Conservation (phyloP, 139 green algal species). For the Pseudopediastrum boryanum region DNA sequence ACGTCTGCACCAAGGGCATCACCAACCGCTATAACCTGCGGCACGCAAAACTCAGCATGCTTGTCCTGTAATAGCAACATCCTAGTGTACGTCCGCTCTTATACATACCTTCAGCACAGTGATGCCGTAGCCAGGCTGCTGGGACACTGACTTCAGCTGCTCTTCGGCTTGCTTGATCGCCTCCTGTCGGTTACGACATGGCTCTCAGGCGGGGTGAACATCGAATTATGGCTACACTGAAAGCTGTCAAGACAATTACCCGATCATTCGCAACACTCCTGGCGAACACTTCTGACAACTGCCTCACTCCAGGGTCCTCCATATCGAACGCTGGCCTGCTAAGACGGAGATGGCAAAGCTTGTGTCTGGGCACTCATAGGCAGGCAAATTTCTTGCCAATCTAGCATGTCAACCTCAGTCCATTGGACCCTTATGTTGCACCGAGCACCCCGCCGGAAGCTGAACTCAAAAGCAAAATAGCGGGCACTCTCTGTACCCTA, state of each 20-base stretch:
- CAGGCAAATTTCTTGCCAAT: too few relatives aligned
- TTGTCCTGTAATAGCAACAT: not conserved
- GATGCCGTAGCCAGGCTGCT: constrained; percentile 78
- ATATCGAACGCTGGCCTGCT: not conserved
- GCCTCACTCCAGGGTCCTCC: constrained; percentile 37
- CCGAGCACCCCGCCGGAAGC: too few relatives aligned
- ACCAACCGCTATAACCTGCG: constrained; percentile 69
- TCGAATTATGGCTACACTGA: not conserved
- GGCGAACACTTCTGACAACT: constrained; percentile 54
- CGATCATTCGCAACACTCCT: constrained; percentile 49
- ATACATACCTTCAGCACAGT: constrained; percentile 72
- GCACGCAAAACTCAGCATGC: not conserved
- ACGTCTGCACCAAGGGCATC: constrained; percentile 70
- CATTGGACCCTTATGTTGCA: too few relatives aligned
- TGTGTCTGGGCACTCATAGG: too few relatives aligned
- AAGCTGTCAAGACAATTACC: constrained; percentile 13
- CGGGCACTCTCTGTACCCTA: too few relatives aligned
- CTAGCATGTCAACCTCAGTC: too few relatives aligned
- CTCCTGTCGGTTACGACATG: constrained; percentile 56
- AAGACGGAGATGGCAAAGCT: too few relatives aligned
- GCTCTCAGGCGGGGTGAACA: not conserved
- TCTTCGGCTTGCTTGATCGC: constrained; percentile 83
- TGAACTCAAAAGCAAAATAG: too few relatives aligned
- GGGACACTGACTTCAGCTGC: constrained; percentile 67
- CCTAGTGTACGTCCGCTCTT: not conserved